phyloP scores from a whole-genome alignment of 805 yeast genomes.

The Saturnispora ahearnii region DNA sequence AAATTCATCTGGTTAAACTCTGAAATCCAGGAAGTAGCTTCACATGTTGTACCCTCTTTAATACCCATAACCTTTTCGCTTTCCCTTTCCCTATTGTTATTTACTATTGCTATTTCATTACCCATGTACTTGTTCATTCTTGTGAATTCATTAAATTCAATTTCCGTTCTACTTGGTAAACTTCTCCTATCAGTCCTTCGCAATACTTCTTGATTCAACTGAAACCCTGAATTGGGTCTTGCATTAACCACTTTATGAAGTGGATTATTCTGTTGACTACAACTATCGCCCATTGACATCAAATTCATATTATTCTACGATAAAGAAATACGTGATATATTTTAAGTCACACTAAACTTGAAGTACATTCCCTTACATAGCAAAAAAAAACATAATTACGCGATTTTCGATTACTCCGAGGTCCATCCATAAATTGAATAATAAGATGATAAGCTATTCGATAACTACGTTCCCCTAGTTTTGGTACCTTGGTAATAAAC shows the following conservation, averaged over 20 bases:
- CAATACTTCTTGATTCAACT: background rate
- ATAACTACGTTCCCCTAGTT: background rate
- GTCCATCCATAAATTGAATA: too few species aligned
- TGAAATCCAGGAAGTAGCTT: background rate
- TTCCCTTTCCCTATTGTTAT: background rate
- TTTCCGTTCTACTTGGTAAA: background rate
- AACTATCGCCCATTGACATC: background rate
- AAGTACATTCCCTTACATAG: background rate
- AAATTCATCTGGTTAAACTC: conserved; percentile 5
- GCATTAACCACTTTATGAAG: background rate
- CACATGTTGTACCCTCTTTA: background rate
- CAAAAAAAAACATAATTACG: background rate
- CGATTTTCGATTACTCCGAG: background rate
- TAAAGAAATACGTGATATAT: background rate
- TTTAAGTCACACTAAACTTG: background rate
- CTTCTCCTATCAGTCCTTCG: background rate
- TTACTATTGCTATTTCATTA: background rate
- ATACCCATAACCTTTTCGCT: background rate
- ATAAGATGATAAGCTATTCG: background rate
- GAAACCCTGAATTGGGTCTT: background rate
- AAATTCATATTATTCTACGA: background rate
- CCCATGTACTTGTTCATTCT: background rate
- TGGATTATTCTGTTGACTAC: background rate
- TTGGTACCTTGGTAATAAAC: conserved; percentile 27
- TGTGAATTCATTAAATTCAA: background rate